Evolutionary conservation across 2,329 filamentous ascomycete genomes (phyloP).

Genomic region (Apiospora sp.): DNA sequence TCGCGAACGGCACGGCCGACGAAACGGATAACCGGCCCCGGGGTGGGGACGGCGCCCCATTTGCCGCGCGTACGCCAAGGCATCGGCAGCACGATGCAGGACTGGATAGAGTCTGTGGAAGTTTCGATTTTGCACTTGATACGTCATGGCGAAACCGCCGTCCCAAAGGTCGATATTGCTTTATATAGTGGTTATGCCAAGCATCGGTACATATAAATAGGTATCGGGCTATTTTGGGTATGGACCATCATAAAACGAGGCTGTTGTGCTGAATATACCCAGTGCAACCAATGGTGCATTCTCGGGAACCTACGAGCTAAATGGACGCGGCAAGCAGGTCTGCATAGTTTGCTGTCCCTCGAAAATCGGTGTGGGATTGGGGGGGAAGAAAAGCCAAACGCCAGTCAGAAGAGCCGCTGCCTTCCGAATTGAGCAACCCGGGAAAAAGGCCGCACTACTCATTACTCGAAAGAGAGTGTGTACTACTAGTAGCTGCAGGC

Average conservation of each 20-base stretch:
- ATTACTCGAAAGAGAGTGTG: neutral
- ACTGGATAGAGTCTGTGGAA: neutral
- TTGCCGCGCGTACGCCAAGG: constrained; percentile 19
- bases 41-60: constrained; percentile 6
- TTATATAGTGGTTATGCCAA: neutral
- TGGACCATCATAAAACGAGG: no score
- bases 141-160: constrained; percentile 3
- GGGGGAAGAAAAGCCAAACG: neutral
- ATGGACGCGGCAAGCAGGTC: neutral
- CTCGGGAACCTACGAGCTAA: neutral
- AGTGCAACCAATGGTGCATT: no score
- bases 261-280: no score
- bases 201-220: neutral
- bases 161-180: neutral
- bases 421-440: neutral
- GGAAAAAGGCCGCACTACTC: neutral
- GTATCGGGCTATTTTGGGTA: neutral
- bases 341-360: neutral
- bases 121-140: neutral
- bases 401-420: constrained; percentile 5
- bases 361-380: neutral
- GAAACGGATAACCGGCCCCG: constrained; percentile 9
- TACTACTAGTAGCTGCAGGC: neutral
- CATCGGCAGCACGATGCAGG: neutral
- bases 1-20: constrained; percentile 10